Conservation (phyloP, 202 grass and related monocot species). For the Elaeis oleifera region DNA sequence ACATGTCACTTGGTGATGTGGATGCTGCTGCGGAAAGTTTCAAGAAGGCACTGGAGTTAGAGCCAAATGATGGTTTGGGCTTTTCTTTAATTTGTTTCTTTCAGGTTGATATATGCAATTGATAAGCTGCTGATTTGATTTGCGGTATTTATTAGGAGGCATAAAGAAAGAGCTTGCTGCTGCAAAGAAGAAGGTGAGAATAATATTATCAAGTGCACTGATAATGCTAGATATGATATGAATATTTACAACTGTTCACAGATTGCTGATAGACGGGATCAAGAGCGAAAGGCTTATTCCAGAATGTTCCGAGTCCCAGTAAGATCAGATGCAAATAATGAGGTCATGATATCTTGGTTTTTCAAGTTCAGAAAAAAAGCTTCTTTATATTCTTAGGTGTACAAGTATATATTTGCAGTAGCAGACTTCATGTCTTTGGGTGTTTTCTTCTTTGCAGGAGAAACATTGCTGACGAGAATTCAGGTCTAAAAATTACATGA, state of each 20-base stretch:
- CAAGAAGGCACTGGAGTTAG: slow-evolving; percentile 65
- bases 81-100: slow-evolving; percentile 7
- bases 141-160: slow-evolving; percentile 39
- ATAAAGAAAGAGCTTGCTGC: slow-evolving; percentile 77
- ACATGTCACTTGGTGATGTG: slow-evolving; percentile 70
- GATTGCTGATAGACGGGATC: slow-evolving; percentile 66
- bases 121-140: slow-evolving; percentile 14
- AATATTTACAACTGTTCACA: slow-evolving; percentile 27
- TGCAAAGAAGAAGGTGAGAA: slow-evolving; percentile 79
- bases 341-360: slow-evolving; percentile 16
- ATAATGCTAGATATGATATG: too few relatives aligned
- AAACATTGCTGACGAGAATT: background rate
- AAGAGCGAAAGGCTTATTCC: slow-evolving; percentile 69
- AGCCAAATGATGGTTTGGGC: slow-evolving; percentile 84
- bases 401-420: background rate
- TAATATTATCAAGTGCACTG: too few relatives aligned
- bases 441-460: background rate
- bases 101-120: slow-evolving; percentile 11
- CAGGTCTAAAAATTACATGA: background rate
- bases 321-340: slow-evolving; percentile 44
- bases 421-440: background rate
- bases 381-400: background rate
- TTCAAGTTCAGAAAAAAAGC: background rate
- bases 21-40: slow-evolving; percentile 91
- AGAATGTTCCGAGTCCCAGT: slow-evolving; percentile 73